A percentile compares a stretch with the other conserved stretches of the same genome.
These are phyloP conservation scores for Candida odintsovae DNA, from an alignment of 805 yeast species.

Conservation along the genomic window DNA sequence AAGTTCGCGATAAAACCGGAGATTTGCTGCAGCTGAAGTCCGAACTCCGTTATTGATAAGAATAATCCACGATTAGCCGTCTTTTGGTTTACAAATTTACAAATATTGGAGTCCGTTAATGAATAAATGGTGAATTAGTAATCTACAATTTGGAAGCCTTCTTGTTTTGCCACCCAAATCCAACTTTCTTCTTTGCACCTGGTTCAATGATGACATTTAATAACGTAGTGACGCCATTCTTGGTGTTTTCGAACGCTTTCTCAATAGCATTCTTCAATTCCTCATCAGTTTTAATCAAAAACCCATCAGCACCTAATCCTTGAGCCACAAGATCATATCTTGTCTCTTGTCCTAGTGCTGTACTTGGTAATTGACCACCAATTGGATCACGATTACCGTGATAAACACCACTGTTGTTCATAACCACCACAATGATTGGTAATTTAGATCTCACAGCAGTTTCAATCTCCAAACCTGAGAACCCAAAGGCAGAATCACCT, in stretches of 20 bases:
- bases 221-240: constrained; percentile 34
- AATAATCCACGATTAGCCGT: too few relatives aligned
- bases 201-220: constrained; percentile 60
- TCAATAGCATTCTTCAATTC: constrained; percentile 33
- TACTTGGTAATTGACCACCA: constrained; percentile 40
- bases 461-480: constrained; percentile 68
- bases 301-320: constrained; percentile 54
- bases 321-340: constrained; percentile 51
- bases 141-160: constrained; percentile 13
- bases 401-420: constrained; percentile 71
- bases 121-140: too few relatives aligned
- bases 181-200: constrained; percentile 47
- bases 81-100: too few relatives aligned
- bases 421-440: constrained; percentile 53
- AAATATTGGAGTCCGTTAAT: too few relatives aligned
- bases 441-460: constrained; percentile 52
- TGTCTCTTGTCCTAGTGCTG: constrained; percentile 52
- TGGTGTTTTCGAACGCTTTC: constrained; percentile 29
- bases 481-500: constrained; percentile 78
- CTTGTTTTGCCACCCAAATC: constrained; percentile 68
- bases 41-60: not conserved
- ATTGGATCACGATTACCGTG: constrained; percentile 47
- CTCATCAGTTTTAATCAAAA: constrained; percentile 33
- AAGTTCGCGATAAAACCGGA: too few relatives aligned
- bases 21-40: not conserved